These are phyloP conservation scores for Xylariaceae sp. DNA, from an alignment of 2,329 filamentous ascomycete species.

Conservation along the genomic window DNA sequence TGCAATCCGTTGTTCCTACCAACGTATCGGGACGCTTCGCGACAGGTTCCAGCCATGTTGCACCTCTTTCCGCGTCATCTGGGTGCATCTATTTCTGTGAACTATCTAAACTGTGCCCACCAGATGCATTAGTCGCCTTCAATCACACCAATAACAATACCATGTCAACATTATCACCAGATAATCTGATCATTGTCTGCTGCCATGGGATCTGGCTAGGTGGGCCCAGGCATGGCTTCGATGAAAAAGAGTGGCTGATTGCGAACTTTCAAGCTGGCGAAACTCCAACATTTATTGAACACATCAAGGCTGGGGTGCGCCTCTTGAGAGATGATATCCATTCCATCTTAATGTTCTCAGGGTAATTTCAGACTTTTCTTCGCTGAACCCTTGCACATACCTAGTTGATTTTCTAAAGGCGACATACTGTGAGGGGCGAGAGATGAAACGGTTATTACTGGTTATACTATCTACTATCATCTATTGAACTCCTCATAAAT, in stretches of 20 bases:
- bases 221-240: conserved; percentile 55
- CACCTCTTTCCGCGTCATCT: no score
- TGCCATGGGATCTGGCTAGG: conserved; percentile 82
- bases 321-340: conserved; percentile 53
- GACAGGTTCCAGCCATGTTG: no score
- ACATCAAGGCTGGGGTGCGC: conserved; percentile 70
- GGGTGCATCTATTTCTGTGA: no score
- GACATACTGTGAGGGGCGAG: no score
- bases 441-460: no score
- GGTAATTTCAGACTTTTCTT: conserved; percentile 52
- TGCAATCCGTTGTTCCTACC: no score
- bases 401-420: background rate
- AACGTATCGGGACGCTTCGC: no score
- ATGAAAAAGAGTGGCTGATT: conserved; percentile 73
- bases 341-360: conserved; percentile 72
- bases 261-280: conserved; percentile 79
- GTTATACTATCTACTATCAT: conserved; percentile 2
- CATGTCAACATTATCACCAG: conserved; percentile 13
- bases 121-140: background rate
- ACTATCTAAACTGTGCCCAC: no score
- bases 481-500: background rate
- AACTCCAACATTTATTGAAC: conserved; percentile 78
- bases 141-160: background rate
- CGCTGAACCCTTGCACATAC: background rate
- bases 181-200: conserved; percentile 77